A percentile compares a stretch with the other conserved stretches of the same genome.
Evolutionary conservation across 768 basidiomycete genomes (phyloP).

Genomic region (Cyathus striatus): DNA sequence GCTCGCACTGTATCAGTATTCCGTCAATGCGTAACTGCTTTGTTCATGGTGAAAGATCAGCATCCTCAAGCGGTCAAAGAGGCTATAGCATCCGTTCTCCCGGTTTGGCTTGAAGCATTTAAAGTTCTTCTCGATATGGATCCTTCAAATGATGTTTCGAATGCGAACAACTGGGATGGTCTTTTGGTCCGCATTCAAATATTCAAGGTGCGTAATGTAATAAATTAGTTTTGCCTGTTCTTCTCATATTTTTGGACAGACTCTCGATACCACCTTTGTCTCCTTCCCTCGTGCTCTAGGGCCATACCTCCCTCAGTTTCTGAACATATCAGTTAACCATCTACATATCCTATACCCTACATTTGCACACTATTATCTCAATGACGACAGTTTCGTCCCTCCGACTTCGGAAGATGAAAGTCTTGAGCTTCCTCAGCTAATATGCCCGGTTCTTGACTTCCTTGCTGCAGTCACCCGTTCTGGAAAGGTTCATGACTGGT

Average conservation of each 20-base stretch:
- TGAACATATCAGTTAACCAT: constrained; percentile 54
- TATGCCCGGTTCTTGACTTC: constrained; percentile 80
- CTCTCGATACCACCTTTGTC: constrained; percentile 72
- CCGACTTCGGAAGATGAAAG: constrained; percentile 69
- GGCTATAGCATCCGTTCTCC: constrained; percentile 74
- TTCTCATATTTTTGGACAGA: constrained; percentile 34
- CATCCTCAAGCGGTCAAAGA: constrained; percentile 84
- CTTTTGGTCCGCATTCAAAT: constrained; percentile 77
- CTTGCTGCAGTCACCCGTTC: constrained; percentile 60
- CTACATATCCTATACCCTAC: constrained; percentile 53
- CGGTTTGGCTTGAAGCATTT: constrained; percentile 92
- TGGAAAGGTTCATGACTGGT: constrained; percentile 62
- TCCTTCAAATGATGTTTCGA: constrained; percentile 55
- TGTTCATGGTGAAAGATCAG: constrained; percentile 95
- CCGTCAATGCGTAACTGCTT: constrained; percentile 80
- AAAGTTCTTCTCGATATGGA: constrained; percentile 66
- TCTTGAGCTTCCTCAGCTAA: constrained; percentile 71
- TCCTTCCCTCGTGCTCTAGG: constrained; percentile 76
- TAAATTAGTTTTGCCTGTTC: background rate
- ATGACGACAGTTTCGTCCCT: constrained; percentile 49
- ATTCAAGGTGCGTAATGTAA: constrained; percentile 57
- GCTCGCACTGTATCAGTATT: constrained; percentile 86
- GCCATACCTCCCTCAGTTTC: constrained; percentile 56
- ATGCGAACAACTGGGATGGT: constrained; percentile 70
- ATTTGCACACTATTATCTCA: constrained; percentile 60